Base-by-base conservation (phyloP, 2,329 filamentous ascomycete species). In the Pezicula carpinea region DNA sequence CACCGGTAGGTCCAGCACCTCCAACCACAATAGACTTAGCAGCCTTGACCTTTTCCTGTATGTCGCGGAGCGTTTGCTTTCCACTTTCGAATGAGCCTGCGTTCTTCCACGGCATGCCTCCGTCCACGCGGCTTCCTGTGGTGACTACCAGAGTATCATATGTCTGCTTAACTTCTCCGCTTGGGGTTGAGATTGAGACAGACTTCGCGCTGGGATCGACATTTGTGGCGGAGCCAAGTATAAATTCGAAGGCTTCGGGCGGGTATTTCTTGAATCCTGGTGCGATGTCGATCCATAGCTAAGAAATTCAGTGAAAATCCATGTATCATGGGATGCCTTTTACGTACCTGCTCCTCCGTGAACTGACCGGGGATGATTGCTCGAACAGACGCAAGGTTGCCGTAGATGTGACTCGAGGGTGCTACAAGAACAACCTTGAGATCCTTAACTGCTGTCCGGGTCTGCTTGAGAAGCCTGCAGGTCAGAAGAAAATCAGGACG, bases 51-150 rank as follows among this genome's bases (percentile, higher is more conserved):
- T 40, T 17, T 36, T 47, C 46, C 17, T 43, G 34, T 2, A 44
- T 43, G 17, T 22, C 31, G 21, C 50, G 47, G 18, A 52, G 31
- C 21, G 31, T 23, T 17, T 19, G 17, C 10, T 26, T 26, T 22
- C 51, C 54, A 17, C 48, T 48, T 36, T 57, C 51, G 23, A 53
- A 53, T 8, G 31, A 39, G 17, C 39, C 15, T 15, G 50, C 47
- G 15, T 59, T 60, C 62, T 80, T 80, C 65, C 73, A 80, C 1
- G 77, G 75, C 64, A 74, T 66, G 49, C 59, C 63, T 7, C 67
- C 69, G 13, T 55, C 62, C 26, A 69, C 65, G 1, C 50, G 14
- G 19, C 61, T 66, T 1, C 74, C 73, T 0, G 73, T 75, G 0
- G 71, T 71, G 21, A 76, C 68, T 19, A 75, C 58, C 1, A 76